phyloP scores from a whole-genome alignment of 2,329 filamentous ascomycete genomes.

The Sclerotinia subarctica region DNA sequence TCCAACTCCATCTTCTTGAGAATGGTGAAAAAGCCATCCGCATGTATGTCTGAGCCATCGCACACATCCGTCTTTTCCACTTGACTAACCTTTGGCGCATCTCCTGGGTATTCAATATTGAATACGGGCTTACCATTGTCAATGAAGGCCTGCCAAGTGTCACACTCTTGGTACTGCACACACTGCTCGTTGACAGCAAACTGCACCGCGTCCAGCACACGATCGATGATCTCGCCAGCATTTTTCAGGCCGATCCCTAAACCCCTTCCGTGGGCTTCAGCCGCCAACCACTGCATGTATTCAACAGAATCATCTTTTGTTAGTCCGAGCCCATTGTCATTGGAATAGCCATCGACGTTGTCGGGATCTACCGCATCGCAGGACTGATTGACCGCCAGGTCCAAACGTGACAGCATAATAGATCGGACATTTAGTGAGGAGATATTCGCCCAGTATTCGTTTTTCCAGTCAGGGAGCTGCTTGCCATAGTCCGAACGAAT shows the following conservation, averaged over 20 bases:
- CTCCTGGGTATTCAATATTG: conserved; percentile 66
- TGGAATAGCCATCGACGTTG: conserved; percentile 66
- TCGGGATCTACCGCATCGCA: conserved; percentile 69
- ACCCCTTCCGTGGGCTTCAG: conserved; percentile 50
- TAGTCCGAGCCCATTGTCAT: conserved; percentile 57
- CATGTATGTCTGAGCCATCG: conserved; percentile 4
- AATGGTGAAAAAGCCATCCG: conserved; percentile 23
- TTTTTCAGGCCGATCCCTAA: conserved; percentile 69
- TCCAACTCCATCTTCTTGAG: conserved; percentile 25
- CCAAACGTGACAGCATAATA: conserved; percentile 61
- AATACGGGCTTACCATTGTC: conserved; percentile 64
- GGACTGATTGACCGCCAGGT: conserved; percentile 56
- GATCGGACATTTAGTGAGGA: conserved; percentile 54
- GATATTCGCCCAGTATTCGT: conserved; percentile 64
- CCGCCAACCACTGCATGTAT: conserved; percentile 59
- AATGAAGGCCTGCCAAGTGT: conserved; percentile 56
- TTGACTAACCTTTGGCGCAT: conserved; percentile 15
- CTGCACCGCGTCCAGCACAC: conserved; percentile 20
- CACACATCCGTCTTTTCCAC: conserved; percentile 14
- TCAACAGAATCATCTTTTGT: conserved; percentile 55
- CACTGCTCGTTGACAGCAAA: conserved; percentile 58
- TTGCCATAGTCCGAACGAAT: conserved; percentile 52
- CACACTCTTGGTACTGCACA: conserved; percentile 58
- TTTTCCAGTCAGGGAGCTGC: conserved; percentile 59
- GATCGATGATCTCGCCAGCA: conserved; percentile 51